Base-by-base conservation (phyloP, 2,329 filamentous ascomycete species). In the Ustulina deusta region DNA sequence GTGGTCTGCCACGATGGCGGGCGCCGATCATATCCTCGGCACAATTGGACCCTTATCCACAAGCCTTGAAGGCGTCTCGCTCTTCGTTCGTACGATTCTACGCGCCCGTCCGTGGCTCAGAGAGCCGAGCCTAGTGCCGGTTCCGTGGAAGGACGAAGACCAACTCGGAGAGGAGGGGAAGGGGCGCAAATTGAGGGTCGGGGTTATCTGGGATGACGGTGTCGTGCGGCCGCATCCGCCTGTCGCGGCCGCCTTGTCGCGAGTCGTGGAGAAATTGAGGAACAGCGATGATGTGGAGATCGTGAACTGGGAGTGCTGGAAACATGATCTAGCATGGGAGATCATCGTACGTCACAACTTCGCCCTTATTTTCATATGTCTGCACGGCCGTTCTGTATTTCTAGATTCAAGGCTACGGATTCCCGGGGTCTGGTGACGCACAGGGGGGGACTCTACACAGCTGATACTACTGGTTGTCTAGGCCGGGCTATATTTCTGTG, bases 191-290 rank as follows among this genome's bases (percentile, higher is more conserved):
- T 77, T 91, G 6, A 89, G 86, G 72, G 81, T 92, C n/a, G 90
- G 84, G 0, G 82, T 89, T 1, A 78, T 90, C 52, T 84, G 85
- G 81, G 82, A 87, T 76, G 88, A 91, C 66, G 86, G 84, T 0
- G 81, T 90, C 11, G 86, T 90, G 0, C 83, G 81, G 70, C 87
- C 87, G 1, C 88, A 89, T 66, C 88, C 88, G 0, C 88, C 88
- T 0, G 82, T 90, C 42, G 79, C 79, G 0, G 79, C 89, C 46
- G 89, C 88, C 0, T 74, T 92, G 44, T 80, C 81, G 60, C 83
- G 87, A 59, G 82, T 87, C 0, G 85, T 85, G 0, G 82, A 83
- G 13, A 85, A 85, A 75, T 71, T 91, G 65, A 81, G 77, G 73
- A 70, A 78, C 68, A 65, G 79, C 66, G 81, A 84, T 38, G 81